phyloP scores from a whole-genome alignment of 1,139 yeast genomes.

The Diutina mesorugosa region DNA sequence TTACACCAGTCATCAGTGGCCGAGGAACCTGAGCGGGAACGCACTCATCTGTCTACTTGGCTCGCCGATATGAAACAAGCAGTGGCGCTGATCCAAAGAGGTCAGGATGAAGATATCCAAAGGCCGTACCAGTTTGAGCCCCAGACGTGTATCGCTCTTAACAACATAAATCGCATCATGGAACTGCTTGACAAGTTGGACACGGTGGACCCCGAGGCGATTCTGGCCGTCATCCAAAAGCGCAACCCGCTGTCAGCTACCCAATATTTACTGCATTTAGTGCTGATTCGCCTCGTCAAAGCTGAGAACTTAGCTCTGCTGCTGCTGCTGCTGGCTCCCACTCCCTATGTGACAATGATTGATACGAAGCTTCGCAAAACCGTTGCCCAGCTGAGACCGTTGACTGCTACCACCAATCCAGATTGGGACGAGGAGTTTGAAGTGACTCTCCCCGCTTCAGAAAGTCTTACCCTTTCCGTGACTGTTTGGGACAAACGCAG shows the following conservation, averaged over 20 bases:
- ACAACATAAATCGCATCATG: constrained; percentile 55
- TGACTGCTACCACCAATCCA: constrained; percentile 45
- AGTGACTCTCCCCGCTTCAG: constrained; percentile 29
- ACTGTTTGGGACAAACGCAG: constrained; percentile 64
- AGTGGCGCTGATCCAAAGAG: constrained; percentile 30
- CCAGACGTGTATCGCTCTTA: constrained; percentile 63
- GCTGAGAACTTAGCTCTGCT: constrained; percentile 58
- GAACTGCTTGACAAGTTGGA: constrained; percentile 48
- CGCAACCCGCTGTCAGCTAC: constrained; percentile 18
- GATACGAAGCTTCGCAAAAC: constrained; percentile 47
- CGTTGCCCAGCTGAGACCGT: constrained; percentile 60
- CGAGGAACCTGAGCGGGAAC: constrained; percentile 13
- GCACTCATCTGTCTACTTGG: constrained; percentile 14
- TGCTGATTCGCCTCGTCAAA: constrained; percentile 49
- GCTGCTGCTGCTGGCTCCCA: constrained; percentile 37
- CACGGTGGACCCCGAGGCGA: constrained; percentile 47
- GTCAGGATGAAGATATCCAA: constrained; percentile 21
- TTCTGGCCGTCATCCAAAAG: constrained; percentile 33
- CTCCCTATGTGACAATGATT: constrained; percentile 56
- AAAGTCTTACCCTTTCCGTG: constrained; percentile 33
- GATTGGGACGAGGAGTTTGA: constrained; percentile 89
- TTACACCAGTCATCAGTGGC: constrained; percentile 12
- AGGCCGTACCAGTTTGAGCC: constrained; percentile 46
- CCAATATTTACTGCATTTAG: constrained; percentile 38
- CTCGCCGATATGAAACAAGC: constrained; percentile 33